Evolutionary conservation across 495 filamentous ascomycete species (phyloP), one percentile per base, ranked within the genome.

Genomic region (Trichoderma reesei): DNA sequence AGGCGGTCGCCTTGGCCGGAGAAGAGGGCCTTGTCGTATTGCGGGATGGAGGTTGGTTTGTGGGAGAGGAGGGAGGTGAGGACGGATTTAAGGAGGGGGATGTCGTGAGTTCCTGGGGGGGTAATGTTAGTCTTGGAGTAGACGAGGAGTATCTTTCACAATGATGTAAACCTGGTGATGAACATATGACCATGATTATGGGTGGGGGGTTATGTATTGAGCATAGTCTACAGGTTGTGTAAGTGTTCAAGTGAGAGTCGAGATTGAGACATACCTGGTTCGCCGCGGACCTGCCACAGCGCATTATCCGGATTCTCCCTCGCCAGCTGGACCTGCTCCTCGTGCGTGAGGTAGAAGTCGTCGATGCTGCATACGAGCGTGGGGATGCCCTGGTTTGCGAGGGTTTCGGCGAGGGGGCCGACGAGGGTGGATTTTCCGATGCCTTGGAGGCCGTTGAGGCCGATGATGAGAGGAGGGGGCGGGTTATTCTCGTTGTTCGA

Each of bases 341-440:
- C 78, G 73, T 90, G 88, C 3, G 86, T 78, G 63, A 95, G 83
- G 73, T 97, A 97, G 63, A 97, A 85, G 74, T 98, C 92, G 73
- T 97, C 93, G 63, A 96, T 91, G 70, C 89, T 92, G 69, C 91
- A 80, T 8, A 92, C 90, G 41, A 89, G 78, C 5, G 90, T 90
- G 63, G 84, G 77, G 44, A 96, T 80, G 10, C 79, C 81, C 72
- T 90, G 82, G n/a, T 81, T 78, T 62, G 79, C 78, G 41, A 96
- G 83, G n/a, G 82, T 86, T 20, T 81, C 69, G 59, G 85, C 77
- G 26, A 96, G 82, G 9, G 82, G 81, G 36, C 85, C 83, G 6
- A 92, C 92, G 68, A 97, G 80, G 3, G 92, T 92, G 1, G 92
- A 93, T 76, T 98, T 98, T 46, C 93, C 93, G 56, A 88, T 89